A percentile compares a stretch with the other conserved stretches of the same genome.
These are phyloP conservation scores for Coniochaeta hoffmannii DNA, from an alignment of 2,329 filamentous ascomycete species.

Conservation along the genomic window DNA sequence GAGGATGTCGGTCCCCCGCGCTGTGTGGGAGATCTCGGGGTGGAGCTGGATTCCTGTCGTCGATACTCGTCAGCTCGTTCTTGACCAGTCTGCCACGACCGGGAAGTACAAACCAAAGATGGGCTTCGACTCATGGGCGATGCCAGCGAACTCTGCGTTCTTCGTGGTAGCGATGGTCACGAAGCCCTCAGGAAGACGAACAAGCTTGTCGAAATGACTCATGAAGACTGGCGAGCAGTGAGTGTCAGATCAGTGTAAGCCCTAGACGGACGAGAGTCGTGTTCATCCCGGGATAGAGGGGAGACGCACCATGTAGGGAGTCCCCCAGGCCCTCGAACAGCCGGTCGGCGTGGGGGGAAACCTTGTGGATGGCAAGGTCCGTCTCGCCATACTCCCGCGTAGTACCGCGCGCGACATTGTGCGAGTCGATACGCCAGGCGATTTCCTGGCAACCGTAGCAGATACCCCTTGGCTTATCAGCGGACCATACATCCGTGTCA, in stretches of 20 bases:
- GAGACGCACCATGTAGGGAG: slow-evolving; percentile 39
- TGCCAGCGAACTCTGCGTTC: slow-evolving; percentile 75
- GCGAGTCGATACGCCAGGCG: slow-evolving; percentile 52
- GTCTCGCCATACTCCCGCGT: slow-evolving; percentile 67
- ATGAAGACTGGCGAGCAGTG: slow-evolving; percentile 36
- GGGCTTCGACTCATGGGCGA: slow-evolving; percentile 61
- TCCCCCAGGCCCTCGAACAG: slow-evolving; percentile 73
- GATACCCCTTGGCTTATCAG: too few relatives aligned
- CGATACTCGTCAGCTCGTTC: slow-evolving; percentile 5
- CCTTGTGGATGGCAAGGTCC: slow-evolving; percentile 53
- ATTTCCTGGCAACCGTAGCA: slow-evolving; percentile 58
- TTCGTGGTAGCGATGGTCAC: slow-evolving; percentile 64
- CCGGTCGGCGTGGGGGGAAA: slow-evolving; percentile 58
- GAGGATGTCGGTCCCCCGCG: slow-evolving; percentile 61
- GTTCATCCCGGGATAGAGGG: slow-evolving; percentile 5
- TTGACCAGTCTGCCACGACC: not conserved
- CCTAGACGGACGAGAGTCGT: too few relatives aligned
- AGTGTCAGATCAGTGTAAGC: slow-evolving; percentile 2
- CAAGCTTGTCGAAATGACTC: slow-evolving; percentile 85
- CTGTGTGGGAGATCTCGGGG: slow-evolving; percentile 70
- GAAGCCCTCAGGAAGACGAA: slow-evolving; percentile 65
- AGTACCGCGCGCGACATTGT: slow-evolving; percentile 61
- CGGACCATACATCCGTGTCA: slow-evolving; percentile 11
- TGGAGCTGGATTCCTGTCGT: slow-evolving; percentile 70
- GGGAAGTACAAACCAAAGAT: slow-evolving; percentile 50